Conservation (phyloP, 2,329 filamentous ascomycete genomes). For the Scytalidium sp. region DNA sequence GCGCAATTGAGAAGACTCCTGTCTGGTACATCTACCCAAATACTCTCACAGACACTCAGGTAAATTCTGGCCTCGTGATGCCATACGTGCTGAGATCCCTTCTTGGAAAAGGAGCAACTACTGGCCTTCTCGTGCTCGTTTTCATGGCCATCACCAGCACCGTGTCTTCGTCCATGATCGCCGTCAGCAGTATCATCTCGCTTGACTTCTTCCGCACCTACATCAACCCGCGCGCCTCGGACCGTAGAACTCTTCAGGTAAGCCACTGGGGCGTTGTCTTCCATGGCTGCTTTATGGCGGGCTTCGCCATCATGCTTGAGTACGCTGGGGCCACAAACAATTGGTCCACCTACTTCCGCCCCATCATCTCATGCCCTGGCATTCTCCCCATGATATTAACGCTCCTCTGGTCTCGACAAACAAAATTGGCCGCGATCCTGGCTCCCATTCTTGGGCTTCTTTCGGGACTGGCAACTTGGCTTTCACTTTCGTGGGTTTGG, state of each 20-base stretch:
- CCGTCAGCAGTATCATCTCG: conserved; percentile 46
- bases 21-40: conserved; percentile 35
- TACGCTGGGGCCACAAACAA: conserved; percentile 48
- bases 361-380: conserved; percentile 16
- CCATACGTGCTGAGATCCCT: conserved; percentile 28
- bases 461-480: conserved; percentile 50
- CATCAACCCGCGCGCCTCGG: conserved; percentile 41
- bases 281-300: conserved; percentile 46
- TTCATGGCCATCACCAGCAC: conserved; percentile 52
- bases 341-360: conserved; percentile 25
- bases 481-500: conserved; percentile 42
- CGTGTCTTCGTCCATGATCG: conserved; percentile 47
- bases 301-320: conserved; percentile 42
- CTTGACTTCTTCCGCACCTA: conserved; percentile 50
- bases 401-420: conserved; percentile 40
- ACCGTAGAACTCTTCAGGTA: conserved; percentile 37
- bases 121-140: conserved; percentile 41
- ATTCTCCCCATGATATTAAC: conserved; percentile 28
- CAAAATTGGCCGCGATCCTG: conserved; percentile 42
- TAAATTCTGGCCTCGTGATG: conserved; percentile 23
- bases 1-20: conserved; percentile 39
- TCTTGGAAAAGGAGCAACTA: conserved; percentile 23
- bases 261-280: conserved; percentile 45
- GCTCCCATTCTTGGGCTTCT: conserved; percentile 47
- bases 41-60: conserved; percentile 19